phyloP scores from a whole-genome alignment of 176 grass and related monocot species.

The Saccharum officinarum region DNA sequence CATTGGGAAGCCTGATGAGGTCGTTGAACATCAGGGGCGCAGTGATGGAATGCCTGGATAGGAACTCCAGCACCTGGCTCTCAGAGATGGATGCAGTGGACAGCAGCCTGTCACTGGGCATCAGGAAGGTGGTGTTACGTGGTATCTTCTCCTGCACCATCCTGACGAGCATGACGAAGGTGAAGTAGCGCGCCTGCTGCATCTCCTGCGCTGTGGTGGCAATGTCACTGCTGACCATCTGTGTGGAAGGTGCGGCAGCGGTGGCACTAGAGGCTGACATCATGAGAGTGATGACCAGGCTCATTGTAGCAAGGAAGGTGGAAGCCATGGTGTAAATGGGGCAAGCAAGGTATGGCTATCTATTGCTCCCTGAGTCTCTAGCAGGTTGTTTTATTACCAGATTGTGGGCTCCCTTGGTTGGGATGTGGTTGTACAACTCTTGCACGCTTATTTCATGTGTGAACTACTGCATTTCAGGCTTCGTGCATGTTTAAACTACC shows the following conservation, averaged over 20 bases:
- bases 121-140: constrained; percentile 55
- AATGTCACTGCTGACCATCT: background rate
- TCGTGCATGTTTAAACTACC: constrained; percentile 36
- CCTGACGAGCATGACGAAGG: constrained; percentile 59
- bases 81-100: constrained; percentile 38
- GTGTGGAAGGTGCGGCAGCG: background rate
- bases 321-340: constrained; percentile 19
- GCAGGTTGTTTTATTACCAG: constrained; percentile 10
- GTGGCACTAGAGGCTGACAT: background rate
- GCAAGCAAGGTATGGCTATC: constrained; percentile 26
- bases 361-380: background rate
- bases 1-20: constrained; percentile 51
- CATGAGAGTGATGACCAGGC: constrained; percentile 1
- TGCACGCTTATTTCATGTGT: constrained; percentile 28
- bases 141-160: constrained; percentile 63
- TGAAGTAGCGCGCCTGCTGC: constrained; percentile 58
- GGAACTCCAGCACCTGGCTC: constrained; percentile 50
- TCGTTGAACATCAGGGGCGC: constrained; percentile 38
- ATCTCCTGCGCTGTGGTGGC: constrained; percentile 39
- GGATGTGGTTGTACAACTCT: background rate
- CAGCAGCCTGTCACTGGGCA: constrained; percentile 55
- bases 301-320: background rate
- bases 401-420: background rate
- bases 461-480: constrained; percentile 30
- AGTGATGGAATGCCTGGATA: constrained; percentile 48